Evolutionary conservation across 2,329 filamentous ascomycete genomes (phyloP).

Genomic region (Tothia fuscella): DNA sequence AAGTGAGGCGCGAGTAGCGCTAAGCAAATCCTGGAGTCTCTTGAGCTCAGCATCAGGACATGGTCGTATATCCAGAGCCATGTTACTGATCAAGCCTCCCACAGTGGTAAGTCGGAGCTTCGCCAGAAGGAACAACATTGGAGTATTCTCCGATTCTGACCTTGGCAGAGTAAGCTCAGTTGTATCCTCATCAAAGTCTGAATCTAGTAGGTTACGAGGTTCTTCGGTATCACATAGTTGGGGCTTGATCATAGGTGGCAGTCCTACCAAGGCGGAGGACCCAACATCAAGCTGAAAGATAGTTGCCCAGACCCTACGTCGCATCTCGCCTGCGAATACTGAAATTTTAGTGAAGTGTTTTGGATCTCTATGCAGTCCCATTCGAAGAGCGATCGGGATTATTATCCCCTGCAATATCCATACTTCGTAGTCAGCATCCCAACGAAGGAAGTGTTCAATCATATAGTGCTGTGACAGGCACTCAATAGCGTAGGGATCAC

Average conservation of each 20-base stretch:
- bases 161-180: too few species aligned
- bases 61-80: too few species aligned
- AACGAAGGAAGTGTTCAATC: constrained; percentile 14
- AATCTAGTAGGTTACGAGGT: constrained; percentile 30
- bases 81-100: too few species aligned
- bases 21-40: too few species aligned
- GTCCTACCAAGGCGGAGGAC: constrained; percentile 24
- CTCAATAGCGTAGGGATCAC: not conserved
- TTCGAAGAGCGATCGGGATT: constrained; percentile 28
- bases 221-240: constrained; percentile 25
- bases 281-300: constrained; percentile 30
- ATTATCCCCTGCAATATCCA: constrained; percentile 31
- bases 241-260: constrained; percentile 22
- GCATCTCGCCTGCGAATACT: constrained; percentile 27
- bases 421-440: constrained; percentile 20
- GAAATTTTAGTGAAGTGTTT: constrained; percentile 22
- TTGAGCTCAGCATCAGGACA: too few species aligned
- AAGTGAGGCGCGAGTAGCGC: too few species aligned
- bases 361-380: constrained; percentile 31
- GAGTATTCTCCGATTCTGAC: too few species aligned
- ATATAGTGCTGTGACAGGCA: not conserved
- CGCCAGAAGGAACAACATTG: too few species aligned
- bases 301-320: constrained; percentile 33
- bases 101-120: too few species aligned
- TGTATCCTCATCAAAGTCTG: too few species aligned